Percentiles rank a stretch among this genome's conserved stretches.
Evolutionary conservation across 768 basidiomycete genomes (phyloP).

Genomic region (Phallus indusiatus): DNA sequence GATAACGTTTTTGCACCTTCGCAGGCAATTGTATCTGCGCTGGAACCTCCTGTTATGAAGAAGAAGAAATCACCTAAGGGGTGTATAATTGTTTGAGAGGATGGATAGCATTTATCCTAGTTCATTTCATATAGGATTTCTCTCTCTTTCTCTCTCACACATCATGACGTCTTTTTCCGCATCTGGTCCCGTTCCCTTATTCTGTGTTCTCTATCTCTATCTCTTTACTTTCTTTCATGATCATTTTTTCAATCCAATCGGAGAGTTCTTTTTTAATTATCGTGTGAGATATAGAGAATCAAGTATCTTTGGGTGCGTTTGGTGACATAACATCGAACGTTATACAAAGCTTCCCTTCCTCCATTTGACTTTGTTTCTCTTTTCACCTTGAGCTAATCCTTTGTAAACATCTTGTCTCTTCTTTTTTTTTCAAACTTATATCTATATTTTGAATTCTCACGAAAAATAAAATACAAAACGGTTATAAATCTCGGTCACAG

Average conservation of each 20-base stretch:
- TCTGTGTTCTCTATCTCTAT: neutral
- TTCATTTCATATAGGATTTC: slow-evolving; percentile 16
- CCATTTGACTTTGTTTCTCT: neutral
- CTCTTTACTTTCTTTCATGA: neutral
- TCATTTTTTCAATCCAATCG: slow-evolving; percentile 4
- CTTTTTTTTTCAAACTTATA: neutral
- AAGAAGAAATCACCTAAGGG: slow-evolving; percentile 45
- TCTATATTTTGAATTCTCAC: neutral
- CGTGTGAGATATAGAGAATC: neutral
- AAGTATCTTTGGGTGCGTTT: neutral
- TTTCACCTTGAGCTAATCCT: neutral
- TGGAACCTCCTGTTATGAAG: slow-evolving; percentile 93
- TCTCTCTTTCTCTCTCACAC: slow-evolving; percentile 22
- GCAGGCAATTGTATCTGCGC: slow-evolving; percentile 95
- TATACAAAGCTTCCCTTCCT: neutral
- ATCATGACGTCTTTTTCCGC: slow-evolving; percentile 25
- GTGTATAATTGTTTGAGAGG: slow-evolving; percentile 77
- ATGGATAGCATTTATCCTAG: neutral
- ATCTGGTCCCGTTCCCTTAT: slow-evolving; percentile 27
- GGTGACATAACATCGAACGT: neutral
- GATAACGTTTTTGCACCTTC: neutral
- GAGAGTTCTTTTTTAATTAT: neutral
- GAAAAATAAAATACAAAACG: neutral
- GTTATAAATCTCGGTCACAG: neutral
- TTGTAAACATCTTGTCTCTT: neutral